Conservation (phyloP, 345 rosid genomes). For the Brassica cretica region DNA sequence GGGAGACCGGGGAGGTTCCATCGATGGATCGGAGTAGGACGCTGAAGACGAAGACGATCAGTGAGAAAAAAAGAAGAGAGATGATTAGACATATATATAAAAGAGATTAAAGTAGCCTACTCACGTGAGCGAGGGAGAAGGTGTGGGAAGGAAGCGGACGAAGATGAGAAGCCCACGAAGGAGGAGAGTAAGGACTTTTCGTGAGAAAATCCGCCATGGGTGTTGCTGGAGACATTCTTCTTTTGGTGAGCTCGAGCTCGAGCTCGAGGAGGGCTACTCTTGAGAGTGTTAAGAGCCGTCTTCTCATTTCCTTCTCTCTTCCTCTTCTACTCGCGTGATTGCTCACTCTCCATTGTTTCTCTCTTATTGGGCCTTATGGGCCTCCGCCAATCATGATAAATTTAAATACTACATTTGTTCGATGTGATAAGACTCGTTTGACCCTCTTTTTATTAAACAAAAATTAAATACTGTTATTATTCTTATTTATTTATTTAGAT, state of each 20-base stretch:
- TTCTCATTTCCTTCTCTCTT: slow-evolving; percentile 3
- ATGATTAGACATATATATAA: background rate
- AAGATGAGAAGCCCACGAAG: slow-evolving; percentile 79
- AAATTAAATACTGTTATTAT: too few species aligned
- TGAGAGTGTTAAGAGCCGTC: slow-evolving; percentile 18
- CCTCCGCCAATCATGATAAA: background rate
- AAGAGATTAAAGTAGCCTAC: slow-evolving; percentile 13
- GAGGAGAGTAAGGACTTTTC: slow-evolving; percentile 56
- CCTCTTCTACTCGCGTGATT: background rate
- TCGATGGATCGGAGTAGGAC: slow-evolving; percentile 82
- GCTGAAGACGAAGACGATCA: slow-evolving; percentile 40
- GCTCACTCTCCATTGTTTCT: background rate
- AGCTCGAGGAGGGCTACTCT: slow-evolving; percentile 10
- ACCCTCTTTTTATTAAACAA: too few species aligned
- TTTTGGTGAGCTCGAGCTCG: background rate
- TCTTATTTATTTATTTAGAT: too few species aligned
- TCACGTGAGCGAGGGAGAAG: slow-evolving; percentile 67
- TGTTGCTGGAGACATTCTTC: slow-evolving; percentile 37
- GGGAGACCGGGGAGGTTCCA: slow-evolving; percentile 92
- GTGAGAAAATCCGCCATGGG: slow-evolving; percentile 53
- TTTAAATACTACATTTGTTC: background rate
- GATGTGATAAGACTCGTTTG: too few species aligned
- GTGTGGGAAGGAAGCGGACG: slow-evolving; percentile 55
- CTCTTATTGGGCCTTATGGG: background rate
- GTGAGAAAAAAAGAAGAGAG: background rate